These are phyloP conservation scores for Austroboletus novae-zelandiae DNA, from an alignment of 1,284 basidiomycete genomes.

Conservation along the genomic window DNA sequence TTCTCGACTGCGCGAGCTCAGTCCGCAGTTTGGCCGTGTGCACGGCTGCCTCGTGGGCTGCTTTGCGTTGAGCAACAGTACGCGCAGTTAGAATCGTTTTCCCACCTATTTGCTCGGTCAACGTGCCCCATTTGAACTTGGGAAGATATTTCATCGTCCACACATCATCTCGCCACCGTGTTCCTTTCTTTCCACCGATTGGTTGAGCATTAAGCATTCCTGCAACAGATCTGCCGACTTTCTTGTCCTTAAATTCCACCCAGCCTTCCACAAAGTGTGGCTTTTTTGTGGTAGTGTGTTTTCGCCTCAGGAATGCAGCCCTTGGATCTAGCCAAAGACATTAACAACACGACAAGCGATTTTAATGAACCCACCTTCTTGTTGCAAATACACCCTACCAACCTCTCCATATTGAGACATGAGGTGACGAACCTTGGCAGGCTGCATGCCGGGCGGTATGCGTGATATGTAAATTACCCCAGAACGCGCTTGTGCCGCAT, in stretches of 20 bases:
- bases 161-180: conserved; percentile 92
- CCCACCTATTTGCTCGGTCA: conserved; percentile 97
- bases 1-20: conserved; percentile 84
- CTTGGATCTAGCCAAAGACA: conserved; percentile 59
- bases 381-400: conserved; percentile 84
- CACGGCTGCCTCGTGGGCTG: conserved; percentile 91
- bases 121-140: conserved; percentile 98
- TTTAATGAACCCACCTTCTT: conserved; percentile 61
- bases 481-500: conserved; percentile 64
- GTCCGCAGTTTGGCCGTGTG: conserved; percentile 86
- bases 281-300: conserved; percentile 81
- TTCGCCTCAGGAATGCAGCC: conserved; percentile 70
- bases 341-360: conserved; percentile 7
- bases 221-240: conserved; percentile 86
- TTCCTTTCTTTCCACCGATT: conserved; percentile 92
- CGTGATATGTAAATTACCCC: conserved; percentile 95
- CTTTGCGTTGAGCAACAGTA: conserved; percentile 9
- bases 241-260: conserved; percentile 97
- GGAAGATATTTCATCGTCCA: conserved; percentile 99
- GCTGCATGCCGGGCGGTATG: conserved; percentile 98
- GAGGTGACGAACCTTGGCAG: conserved; percentile 92
- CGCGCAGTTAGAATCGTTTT: conserved; percentile 18
- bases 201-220: conserved; percentile 96
- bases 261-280: conserved; percentile 93
- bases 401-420: conserved; percentile 84